These are phyloP conservation scores for Termitomyces sp. DNA, from an alignment of 1,284 basidiomycete species.

Conservation along the genomic window DNA sequence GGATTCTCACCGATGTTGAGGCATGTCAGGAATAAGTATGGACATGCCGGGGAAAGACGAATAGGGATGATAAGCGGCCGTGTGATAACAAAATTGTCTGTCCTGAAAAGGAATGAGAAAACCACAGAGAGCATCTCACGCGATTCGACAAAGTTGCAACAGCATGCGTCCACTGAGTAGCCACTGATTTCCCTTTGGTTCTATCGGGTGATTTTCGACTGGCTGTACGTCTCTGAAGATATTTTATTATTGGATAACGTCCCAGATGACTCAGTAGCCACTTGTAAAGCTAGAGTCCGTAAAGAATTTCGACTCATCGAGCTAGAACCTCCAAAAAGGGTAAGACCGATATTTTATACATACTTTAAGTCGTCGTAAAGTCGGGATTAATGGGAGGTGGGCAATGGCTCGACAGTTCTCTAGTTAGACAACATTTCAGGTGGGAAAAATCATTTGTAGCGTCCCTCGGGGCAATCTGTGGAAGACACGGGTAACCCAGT, in stretches of 20 bases:
- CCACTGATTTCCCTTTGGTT: not conserved
- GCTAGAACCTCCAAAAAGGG: not conserved
- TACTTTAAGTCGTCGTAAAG: not conserved
- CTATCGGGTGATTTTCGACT: not conserved
- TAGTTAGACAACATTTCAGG: not conserved
- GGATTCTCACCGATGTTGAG: conserved; percentile 2
- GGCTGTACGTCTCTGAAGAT: not conserved
- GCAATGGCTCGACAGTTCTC: not conserved
- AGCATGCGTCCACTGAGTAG: not conserved
- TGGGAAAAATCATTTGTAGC: no score
- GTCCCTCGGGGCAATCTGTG: no score
- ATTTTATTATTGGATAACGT: not conserved
- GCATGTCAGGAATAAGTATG: not conserved
- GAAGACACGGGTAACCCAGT: not conserved
- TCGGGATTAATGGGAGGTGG: not conserved
- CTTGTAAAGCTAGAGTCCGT: not conserved
- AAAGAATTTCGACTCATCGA: not conserved
- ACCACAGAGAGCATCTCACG: not conserved
- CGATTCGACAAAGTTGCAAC: not conserved
- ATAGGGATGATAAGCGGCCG: not conserved
- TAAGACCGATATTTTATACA: no score
- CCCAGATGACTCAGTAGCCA: not conserved
- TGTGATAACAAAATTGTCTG: conserved; percentile 4
- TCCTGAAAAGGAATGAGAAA: not conserved
- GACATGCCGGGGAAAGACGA: not conserved